Evolutionary conservation across 2,329 filamentous ascomycete genomes (phyloP), one percentile per base, ranked within the genome.

Genomic region (Aureobasidium vineae): DNA sequence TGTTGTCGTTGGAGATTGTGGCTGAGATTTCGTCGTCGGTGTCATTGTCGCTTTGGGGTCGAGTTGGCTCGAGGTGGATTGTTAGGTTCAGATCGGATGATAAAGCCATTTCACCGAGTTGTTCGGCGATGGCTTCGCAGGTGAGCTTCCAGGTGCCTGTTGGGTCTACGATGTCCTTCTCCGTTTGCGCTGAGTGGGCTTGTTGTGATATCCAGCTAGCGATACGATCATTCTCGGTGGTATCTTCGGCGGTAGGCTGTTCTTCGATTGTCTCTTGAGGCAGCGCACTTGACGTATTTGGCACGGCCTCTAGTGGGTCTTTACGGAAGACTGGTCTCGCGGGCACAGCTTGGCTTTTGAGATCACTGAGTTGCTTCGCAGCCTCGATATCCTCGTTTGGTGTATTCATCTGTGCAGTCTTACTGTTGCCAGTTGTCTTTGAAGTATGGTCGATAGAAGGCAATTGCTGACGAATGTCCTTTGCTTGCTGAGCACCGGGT

Each of bases 41-140:
- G 38, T 64, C 61, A 38, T 64, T 64, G 49, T 64, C 61, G n/a
- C 16, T 21, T 23, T 64, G 61, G 11, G 61, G 61, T 45, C 26
- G 49, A 1, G 61, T 64, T 31, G 38, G 50, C 8, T 33, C 23
- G 47, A 64, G 41, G 49, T 45, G 21, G 38, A 64, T 53, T 15
- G 33, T 49, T 6, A 64, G 21, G 16, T 16, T 43, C 5, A 64
- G 26, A 19, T 40, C 26, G 8, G 21, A 8, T 26, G 23, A 16
- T n/a, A 23, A 11, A 1, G 60, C 41, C 19, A 21, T 43, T 43
- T 43, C 41, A 6, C 36, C 36, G 10, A 64, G 47, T 53, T 54
- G 49, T 23, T 64, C 61, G 33, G 36, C 10, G 26, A 64, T 64
- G 10, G 47, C 49, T 23, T 36, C 45, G 49, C 47, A 64, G 36